Conservation (phyloP, 495 filamentous ascomycete genomes). For the Neurospora sp. region DNA sequence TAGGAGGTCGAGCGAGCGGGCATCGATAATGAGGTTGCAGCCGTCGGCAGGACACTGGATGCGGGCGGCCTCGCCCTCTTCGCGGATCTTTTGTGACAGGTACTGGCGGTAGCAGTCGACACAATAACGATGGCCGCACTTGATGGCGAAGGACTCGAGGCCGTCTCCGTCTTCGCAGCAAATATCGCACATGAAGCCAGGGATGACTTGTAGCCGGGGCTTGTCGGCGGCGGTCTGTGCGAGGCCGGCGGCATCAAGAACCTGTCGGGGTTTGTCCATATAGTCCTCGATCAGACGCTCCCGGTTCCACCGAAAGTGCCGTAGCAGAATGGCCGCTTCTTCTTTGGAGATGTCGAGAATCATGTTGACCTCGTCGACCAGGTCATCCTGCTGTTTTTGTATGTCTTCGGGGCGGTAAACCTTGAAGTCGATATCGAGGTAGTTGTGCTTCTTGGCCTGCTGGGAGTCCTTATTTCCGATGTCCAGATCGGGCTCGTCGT, state of each 20-base stretch:
- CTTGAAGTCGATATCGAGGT: conserved; percentile 68
- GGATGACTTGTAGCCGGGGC: conserved; percentile 57
- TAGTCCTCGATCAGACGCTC: conserved; percentile 89
- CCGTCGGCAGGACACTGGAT: conserved; percentile 86
- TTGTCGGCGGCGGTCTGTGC: conserved; percentile 51
- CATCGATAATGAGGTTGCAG: conserved; percentile 86
- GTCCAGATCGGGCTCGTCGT: conserved; percentile 62
- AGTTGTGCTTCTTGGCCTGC: conserved; percentile 58
- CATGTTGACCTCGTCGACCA: conserved; percentile 79
- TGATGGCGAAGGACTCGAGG: conserved; percentile 87
- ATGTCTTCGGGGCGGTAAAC: conserved; percentile 74
- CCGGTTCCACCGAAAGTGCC: conserved; percentile 88
- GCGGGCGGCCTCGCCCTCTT: conserved; percentile 87
- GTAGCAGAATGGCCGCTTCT: conserved; percentile 77
- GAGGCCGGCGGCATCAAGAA: conserved; percentile 80
- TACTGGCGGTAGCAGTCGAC: conserved; percentile 90
- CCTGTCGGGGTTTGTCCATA: conserved; percentile 70
- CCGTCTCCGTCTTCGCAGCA: conserved; percentile 83
- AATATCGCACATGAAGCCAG: conserved; percentile 84
- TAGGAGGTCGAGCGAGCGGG: conserved; percentile 73
- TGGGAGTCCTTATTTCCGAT: conserved; percentile 67
- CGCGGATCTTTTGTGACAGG: conserved; percentile 79
- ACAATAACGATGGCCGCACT: conserved; percentile 92
- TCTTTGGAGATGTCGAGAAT: conserved; percentile 82
- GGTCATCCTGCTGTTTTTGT: conserved; percentile 66